These are phyloP conservation scores for Saccharomycopsis capsularis DNA, from an alignment of 805 yeast species.

Conservation along the genomic window DNA sequence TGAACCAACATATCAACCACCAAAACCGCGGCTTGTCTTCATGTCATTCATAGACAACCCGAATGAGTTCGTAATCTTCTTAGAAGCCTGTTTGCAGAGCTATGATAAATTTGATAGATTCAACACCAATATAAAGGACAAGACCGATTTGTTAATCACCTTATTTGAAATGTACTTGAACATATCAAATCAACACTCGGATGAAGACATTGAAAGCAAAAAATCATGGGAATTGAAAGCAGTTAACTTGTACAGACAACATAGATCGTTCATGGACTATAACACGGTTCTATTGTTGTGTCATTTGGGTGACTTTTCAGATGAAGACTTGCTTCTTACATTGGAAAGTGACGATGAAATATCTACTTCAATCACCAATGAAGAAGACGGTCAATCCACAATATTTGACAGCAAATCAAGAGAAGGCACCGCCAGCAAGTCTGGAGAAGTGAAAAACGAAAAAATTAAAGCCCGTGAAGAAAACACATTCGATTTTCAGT, in stretches of 20 bases:
- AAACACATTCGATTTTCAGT: neutral
- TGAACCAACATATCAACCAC: slow-evolving; percentile 77
- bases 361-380: no score
- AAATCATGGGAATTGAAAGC: slow-evolving; percentile 67
- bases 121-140: slow-evolving; percentile 46
- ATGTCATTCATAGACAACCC: slow-evolving; percentile 83
- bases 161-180: slow-evolving; percentile 75
- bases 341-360: neutral
- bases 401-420: neutral
- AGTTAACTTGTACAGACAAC: slow-evolving; percentile 37
- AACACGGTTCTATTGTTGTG: slow-evolving; percentile 50
- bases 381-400: no score
- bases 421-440: neutral
- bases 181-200: slow-evolving; percentile 34
- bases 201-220: slow-evolving; percentile 30
- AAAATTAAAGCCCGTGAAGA: neutral
- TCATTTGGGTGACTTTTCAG: slow-evolving; percentile 35
- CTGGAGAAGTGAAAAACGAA: slow-evolving; percentile 3
- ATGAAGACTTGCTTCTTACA: slow-evolving; percentile 15
- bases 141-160: slow-evolving; percentile 66
- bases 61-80: slow-evolving; percentile 79
- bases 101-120: slow-evolving; percentile 70
- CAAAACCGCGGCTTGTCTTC: slow-evolving; percentile 80
- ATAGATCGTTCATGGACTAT: slow-evolving; percentile 46
- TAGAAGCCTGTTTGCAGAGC: slow-evolving; percentile 83